A percentile compares a stretch with the other conserved stretches of the same genome.
Conservation (phyloP, 345 rosid genomes). For the Schrenkiella parvula region DNA sequence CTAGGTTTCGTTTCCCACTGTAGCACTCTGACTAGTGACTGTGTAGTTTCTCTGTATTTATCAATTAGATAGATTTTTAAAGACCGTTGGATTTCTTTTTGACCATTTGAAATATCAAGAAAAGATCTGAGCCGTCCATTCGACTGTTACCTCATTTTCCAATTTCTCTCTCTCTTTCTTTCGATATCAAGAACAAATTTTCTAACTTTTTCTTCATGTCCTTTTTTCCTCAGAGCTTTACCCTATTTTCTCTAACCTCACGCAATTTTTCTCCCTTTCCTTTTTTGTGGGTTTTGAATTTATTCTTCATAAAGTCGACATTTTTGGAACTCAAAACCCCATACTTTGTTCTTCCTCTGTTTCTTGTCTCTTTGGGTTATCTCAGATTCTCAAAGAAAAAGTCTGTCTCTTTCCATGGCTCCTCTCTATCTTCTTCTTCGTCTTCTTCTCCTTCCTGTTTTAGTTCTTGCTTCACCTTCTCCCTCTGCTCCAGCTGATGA, state of each 20-base stretch:
- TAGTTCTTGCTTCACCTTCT: conserved; percentile 41
- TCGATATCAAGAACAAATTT: conserved; percentile 33
- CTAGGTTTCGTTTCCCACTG: conserved; percentile 16
- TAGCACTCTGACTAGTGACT: conserved; percentile 9
- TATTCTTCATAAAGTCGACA: conserved; percentile 23
- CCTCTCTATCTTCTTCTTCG: not conserved
- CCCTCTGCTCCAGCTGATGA: conserved; percentile 46
- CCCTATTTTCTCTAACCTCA: conserved; percentile 29
- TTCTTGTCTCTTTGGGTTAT: conserved; percentile 30
- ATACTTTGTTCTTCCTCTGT: not conserved
- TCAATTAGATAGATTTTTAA: not conserved
- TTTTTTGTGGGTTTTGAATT: conserved; percentile 13
- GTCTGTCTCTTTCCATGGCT: conserved; percentile 28
- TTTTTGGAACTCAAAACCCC: conserved; percentile 24
- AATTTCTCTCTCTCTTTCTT: conserved; percentile 4
- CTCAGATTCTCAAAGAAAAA: conserved; percentile 28
- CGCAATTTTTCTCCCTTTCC: conserved; percentile 1
- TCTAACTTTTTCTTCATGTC: conserved; percentile 16
- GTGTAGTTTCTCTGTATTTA: conserved; percentile 1
- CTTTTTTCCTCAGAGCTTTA: conserved; percentile 12
- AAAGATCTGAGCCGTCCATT: conserved; percentile 43
- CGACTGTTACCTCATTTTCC: conserved; percentile 25
- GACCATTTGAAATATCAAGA: conserved; percentile 29
- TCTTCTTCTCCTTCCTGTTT: not conserved
- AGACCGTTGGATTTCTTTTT: conserved; percentile 29